Conservation (phyloP, 305 asterid genomes). For the Fraxinus baroniana region DNA sequence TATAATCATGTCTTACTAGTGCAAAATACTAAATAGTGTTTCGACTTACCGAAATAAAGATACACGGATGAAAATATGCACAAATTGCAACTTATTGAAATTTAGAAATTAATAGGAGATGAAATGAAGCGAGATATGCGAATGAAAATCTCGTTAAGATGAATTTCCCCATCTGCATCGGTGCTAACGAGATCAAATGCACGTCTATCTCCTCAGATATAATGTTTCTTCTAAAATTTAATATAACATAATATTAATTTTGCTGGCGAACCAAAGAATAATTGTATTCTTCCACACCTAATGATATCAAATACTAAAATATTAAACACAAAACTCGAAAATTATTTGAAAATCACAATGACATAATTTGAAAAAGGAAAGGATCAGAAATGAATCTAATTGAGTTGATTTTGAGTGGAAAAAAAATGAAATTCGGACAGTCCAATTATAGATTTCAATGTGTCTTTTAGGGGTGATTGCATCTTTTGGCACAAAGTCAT, state of each 20-base stretch:
- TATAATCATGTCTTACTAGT: not conserved
- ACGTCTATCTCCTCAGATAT: not conserved
- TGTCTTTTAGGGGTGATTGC: not conserved
- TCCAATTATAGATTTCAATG: not conserved
- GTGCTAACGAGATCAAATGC: too few relatives aligned
- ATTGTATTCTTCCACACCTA: not conserved
- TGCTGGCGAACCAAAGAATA: not conserved
- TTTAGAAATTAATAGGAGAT: not conserved
- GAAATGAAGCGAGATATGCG: not conserved
- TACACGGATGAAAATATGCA: not conserved
- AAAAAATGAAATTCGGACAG: not conserved
- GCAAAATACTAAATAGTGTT: not conserved
- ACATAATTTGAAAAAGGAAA: not conserved
- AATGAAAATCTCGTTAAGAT: not conserved
- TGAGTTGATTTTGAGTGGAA: not conserved
- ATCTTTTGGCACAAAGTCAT: not conserved
- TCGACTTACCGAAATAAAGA: not conserved
- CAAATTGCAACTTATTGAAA: not conserved
- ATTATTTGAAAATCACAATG: not conserved
- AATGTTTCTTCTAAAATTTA: too few relatives aligned
- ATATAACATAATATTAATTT: too few relatives aligned
- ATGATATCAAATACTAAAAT: not conserved
- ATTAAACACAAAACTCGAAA: not conserved
- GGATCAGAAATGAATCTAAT: not conserved
- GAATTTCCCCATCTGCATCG: too few relatives aligned